Percentiles rank a stretch among this genome's conserved stretches.
These are phyloP conservation scores for Thalassiosira sp. DNA, from an alignment of 352 stramenopile species.

Conservation along the genomic window DNA sequence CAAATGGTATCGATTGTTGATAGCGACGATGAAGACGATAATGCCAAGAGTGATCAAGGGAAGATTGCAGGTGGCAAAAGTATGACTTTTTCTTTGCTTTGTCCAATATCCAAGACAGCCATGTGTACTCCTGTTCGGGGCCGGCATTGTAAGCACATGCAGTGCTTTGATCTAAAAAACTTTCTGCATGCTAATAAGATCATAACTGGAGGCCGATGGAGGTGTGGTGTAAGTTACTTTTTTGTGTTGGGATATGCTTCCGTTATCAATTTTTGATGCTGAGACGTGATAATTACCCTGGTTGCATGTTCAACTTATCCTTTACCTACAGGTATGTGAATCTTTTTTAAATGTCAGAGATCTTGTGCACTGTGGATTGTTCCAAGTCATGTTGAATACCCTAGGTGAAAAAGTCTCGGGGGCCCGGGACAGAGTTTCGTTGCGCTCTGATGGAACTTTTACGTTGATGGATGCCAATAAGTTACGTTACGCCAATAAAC, in stretches of 20 bases:
- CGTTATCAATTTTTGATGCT: not conserved
- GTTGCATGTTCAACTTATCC: not conserved
- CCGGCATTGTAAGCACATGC: conserved; percentile 90
- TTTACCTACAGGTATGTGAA: conserved; percentile 81
- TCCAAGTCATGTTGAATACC: conserved; percentile 83
- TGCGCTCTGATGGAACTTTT: conserved; percentile 87
- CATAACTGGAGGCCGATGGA: conserved; percentile 87
- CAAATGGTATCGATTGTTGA: conserved; percentile 55
- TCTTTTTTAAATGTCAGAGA: conserved; percentile 89
- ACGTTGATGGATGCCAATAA: conserved; percentile 63
- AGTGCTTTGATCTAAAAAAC: conserved; percentile 94
- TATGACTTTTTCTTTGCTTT: conserved; percentile 64
- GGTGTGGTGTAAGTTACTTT: conserved; percentile 81
- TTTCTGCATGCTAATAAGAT: conserved; percentile 91
- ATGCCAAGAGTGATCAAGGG: conserved; percentile 7
- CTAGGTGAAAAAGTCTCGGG: conserved; percentile 69
- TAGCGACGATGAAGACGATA: conserved; percentile 49
- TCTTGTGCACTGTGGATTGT: conserved; percentile 89
- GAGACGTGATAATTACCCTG: not conserved
- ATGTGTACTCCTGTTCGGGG: conserved; percentile 90
- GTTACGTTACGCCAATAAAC: conserved; percentile 27
- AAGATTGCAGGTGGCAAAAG: conserved; percentile 15
- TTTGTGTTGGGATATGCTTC: not conserved
- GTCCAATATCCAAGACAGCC: conserved; percentile 61
- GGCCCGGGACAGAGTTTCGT: conserved; percentile 90